Percentiles rank a stretch among this genome's conserved stretches.
These are phyloP conservation scores for Fusarium pseudonygamai DNA, from an alignment of 2,329 filamentous ascomycete genomes.

Conservation along the genomic window DNA sequence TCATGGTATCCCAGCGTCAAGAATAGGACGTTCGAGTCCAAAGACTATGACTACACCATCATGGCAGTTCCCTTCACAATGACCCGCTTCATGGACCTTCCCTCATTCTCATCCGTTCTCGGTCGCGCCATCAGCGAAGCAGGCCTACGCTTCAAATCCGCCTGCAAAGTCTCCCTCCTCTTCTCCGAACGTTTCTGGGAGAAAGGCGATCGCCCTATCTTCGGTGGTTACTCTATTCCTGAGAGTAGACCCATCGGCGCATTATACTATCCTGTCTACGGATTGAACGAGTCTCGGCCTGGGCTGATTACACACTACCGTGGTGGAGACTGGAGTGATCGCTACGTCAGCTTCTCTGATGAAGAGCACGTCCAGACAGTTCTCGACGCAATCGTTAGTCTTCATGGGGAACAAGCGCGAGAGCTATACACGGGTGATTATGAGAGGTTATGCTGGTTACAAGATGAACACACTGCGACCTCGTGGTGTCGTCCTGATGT, in stretches of 20 bases:
- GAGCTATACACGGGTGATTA: constrained; percentile 12
- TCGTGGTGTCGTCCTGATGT: constrained; percentile 69
- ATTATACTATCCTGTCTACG: constrained; percentile 74
- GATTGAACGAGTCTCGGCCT: constrained; percentile 70
- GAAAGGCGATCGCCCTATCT: constrained; percentile 62
- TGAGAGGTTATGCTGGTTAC: constrained; percentile 15
- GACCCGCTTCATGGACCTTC: constrained; percentile 69
- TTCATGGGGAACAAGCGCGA: constrained; percentile 2
- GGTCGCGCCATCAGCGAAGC: constrained; percentile 10
- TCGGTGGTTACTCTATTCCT: constrained; percentile 67
- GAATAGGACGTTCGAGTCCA: constrained; percentile 47
- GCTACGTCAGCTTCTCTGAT: not conserved
- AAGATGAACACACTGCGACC: constrained; percentile 14
- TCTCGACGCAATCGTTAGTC: constrained; percentile 6
- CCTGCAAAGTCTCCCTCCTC: constrained; percentile 52
- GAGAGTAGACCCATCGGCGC: constrained; percentile 69
- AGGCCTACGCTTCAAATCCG: constrained; percentile 35
- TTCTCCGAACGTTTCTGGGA: constrained; percentile 73
- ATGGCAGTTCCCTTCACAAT: constrained; percentile 72
- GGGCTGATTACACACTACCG: constrained; percentile 70
- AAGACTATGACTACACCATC: constrained; percentile 72
- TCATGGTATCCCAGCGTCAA: constrained; percentile 57
- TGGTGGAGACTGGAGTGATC: constrained; percentile 46
- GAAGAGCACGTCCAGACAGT: constrained; percentile 47
- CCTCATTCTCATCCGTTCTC: constrained; percentile 38